Base-by-base conservation (phyloP, 1,284 basidiomycete genomes). In the Marasmius tenuissimus region DNA sequence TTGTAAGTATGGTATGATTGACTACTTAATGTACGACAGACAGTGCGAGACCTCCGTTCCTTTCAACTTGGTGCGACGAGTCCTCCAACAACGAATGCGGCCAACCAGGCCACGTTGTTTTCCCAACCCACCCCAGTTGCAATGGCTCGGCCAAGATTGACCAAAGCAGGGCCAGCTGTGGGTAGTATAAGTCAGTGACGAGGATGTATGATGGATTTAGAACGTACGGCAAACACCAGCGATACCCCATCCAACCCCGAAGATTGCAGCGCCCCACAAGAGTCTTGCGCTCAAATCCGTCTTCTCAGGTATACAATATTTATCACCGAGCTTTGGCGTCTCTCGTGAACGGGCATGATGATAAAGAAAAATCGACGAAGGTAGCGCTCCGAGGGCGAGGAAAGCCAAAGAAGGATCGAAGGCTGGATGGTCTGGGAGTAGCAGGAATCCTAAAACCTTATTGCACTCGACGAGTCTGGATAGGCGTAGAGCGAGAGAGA, bases 181-280 rank as follows among this genome's bases (percentile, higher is more conserved):
- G 61, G 42, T 4, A 52, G 27, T 38, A 27, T 34, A 47, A 51
- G 34, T 37, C 60, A 34, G 14, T 39, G 27, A 61, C 54, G 56
- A 42, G 14, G 49, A 60, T 35, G 58, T 37, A 55, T 61, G 27
- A 22, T 33, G 45, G 51, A 53, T 47, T 20, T 59, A 22, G 33
- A 54, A 76, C 84, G 67, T 71, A 86, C 85, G 88, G 69, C 89
- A 91, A 42, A 89, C 75, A 22, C 88, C 88, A 49, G 78, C 75
- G 45, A 86, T 68, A 1, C 85, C 89, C 89, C 89, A 91, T 1
- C 89, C 88, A 16, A 85, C 66, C 48, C 89, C 88, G 70, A 91
- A 91, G 34, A 86, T 65, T 16, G 78, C 78, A 1, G 85, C 78
- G 16, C 89, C 89, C 39, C 70, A 54, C 12, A 91, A 49, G 34